Conservation (phyloP, 805 yeast genomes). For the Zygosaccharomyces pseudorouxii region DNA sequence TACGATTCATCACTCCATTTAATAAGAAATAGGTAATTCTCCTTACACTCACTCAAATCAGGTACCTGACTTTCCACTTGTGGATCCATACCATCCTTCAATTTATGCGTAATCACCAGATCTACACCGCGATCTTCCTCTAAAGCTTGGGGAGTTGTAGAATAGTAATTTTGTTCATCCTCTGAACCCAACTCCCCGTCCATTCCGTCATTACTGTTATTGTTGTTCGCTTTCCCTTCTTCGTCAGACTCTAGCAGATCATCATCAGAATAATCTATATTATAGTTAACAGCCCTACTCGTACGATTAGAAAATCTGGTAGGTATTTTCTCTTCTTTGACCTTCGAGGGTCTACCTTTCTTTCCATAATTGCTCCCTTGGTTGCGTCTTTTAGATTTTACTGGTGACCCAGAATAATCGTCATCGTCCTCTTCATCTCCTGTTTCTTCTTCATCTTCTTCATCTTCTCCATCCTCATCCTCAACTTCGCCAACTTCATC, state of each 20-base stretch:
- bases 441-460: slow-evolving; percentile 21
- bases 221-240: slow-evolving; percentile 12
- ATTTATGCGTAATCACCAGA: slow-evolving; percentile 29
- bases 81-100: slow-evolving; percentile 25
- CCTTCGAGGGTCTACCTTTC: slow-evolving; percentile 15
- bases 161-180: slow-evolving; percentile 18
- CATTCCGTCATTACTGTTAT: slow-evolving; percentile 4
- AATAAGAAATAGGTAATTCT: slow-evolving; percentile 55
- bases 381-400: slow-evolving; percentile 10
- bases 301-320: slow-evolving; percentile 75
- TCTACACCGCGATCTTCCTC: slow-evolving; percentile 33
- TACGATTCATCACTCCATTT: slow-evolving; percentile 90
- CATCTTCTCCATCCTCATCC: slow-evolving; percentile 32
- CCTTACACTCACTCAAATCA: slow-evolving; percentile 50
- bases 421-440: slow-evolving; percentile 20
- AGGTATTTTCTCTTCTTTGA: slow-evolving; percentile 38
- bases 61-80: slow-evolving; percentile 32
- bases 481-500: slow-evolving; percentile 29
- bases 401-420: slow-evolving; percentile 19
- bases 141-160: slow-evolving; percentile 32
- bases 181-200: slow-evolving; percentile 24
- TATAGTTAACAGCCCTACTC: slow-evolving; percentile 64
- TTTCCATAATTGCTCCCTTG: slow-evolving; percentile 8
- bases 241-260: slow-evolving; percentile 39
- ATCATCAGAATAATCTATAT: slow-evolving; percentile 57